Percentiles rank a stretch among this genome's conserved stretches.
These are phyloP conservation scores for Acer saccharum DNA, from an alignment of 345 rosid species.

Conservation along the genomic window DNA sequence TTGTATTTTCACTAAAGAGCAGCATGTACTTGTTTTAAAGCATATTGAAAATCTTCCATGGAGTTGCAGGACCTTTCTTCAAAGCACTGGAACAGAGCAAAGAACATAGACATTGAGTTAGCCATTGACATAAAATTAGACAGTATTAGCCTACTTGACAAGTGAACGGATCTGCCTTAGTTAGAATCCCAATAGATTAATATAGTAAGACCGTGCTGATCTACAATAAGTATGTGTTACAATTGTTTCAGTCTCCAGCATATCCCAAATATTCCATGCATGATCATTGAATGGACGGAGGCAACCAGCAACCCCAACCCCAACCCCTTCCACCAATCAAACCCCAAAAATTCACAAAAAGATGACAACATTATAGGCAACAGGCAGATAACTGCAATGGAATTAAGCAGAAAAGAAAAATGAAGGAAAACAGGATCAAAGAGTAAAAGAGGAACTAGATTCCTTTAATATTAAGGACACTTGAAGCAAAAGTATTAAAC, in stretches of 20 bases:
- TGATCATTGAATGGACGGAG: background rate
- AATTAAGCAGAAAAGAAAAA: background rate
- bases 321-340: background rate
- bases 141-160: background rate
- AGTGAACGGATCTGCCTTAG: background rate
- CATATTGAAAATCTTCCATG: conserved; percentile 18
- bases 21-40: conserved; percentile 20
- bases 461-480: background rate
- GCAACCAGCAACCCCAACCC: background rate
- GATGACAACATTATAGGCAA: background rate
- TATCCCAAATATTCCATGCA: background rate
- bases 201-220: background rate
- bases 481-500: background rate
- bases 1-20: background rate
- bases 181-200: background rate
- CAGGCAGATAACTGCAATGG: background rate
- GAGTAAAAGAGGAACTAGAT: background rate
- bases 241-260: background rate
- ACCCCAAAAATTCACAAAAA: background rate
- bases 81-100: conserved; percentile 17
- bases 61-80: conserved; percentile 28
- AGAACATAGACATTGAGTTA: background rate
- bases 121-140: background rate
- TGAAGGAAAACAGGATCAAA: background rate
- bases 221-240: background rate